Conservation (phyloP, 2,329 filamentous ascomycete genomes). For the Ophiosphaerella korrae region DNA sequence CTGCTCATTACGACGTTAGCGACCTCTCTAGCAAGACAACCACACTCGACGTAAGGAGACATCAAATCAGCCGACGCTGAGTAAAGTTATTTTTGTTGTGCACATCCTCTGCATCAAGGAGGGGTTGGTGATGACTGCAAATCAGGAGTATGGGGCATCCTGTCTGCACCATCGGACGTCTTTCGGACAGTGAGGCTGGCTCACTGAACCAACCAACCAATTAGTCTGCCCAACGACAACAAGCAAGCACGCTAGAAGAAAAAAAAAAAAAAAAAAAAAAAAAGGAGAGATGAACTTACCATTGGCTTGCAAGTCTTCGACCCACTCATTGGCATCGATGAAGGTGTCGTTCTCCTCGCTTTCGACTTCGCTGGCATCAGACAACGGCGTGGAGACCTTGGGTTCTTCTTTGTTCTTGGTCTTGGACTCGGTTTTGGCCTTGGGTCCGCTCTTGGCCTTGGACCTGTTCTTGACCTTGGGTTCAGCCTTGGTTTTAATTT, state of each 20-base stretch:
- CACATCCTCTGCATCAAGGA: too few species aligned
- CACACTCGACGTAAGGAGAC: constrained; percentile 5
- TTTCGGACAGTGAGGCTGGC: too few species aligned
- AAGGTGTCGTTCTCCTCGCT: constrained; percentile 5
- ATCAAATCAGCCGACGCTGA: not conserved
- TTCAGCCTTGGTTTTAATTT: constrained; percentile 2
- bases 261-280: too few species aligned
- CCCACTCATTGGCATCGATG: constrained; percentile 11
- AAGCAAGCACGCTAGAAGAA: too few species aligned
- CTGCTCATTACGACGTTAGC: constrained; percentile 15
- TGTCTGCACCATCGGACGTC: too few species aligned
- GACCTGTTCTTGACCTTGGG: not conserved
- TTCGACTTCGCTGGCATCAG: not conserved
- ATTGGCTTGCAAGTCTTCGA: not conserved
- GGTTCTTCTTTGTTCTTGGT: not conserved
- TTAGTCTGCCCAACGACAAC: too few species aligned
- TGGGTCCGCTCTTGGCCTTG: not conserved
- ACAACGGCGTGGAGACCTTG: not conserved
- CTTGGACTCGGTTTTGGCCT: constrained; percentile 1
- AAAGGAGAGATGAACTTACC: too few species aligned
- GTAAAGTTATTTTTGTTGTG: too few species aligned
- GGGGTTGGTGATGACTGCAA: too few species aligned
- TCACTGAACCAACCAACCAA: too few species aligned
- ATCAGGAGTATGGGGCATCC: too few species aligned
- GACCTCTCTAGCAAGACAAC: constrained; percentile 9